Evolutionary conservation across 1,284 basidiomycete genomes (phyloP).

Genomic region (Amylostereum areolatum): DNA sequence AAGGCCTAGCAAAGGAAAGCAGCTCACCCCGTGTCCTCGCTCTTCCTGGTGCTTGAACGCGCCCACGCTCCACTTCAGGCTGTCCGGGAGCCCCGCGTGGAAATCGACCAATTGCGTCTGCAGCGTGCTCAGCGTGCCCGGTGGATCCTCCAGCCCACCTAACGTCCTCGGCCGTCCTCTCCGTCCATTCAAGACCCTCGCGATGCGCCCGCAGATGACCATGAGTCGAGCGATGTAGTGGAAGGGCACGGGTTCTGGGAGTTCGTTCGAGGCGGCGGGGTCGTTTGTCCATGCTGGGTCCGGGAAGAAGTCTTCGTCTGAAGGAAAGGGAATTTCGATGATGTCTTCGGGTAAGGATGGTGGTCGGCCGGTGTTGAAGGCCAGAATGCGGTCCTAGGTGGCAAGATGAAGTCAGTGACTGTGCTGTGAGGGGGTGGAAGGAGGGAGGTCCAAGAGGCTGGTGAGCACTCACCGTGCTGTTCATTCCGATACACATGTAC

Average conservation of each 20-base stretch:
- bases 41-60: conserved; percentile 32
- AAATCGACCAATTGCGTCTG: conserved; percentile 32
- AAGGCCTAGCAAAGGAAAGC: too few species aligned
- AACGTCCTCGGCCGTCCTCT: conserved; percentile 29
- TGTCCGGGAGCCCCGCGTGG: conserved; percentile 27
- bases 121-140: conserved; percentile 25
- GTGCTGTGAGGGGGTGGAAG: neutral
- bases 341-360: conserved; percentile 32
- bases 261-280: conserved; percentile 16
- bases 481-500: neutral
- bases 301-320: conserved; percentile 31
- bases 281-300: conserved; percentile 23
- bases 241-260: conserved; percentile 29
- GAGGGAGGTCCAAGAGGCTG: neutral
- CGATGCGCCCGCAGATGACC: conserved; percentile 34
- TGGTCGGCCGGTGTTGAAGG: conserved; percentile 27
- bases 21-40: conserved; percentile 25
- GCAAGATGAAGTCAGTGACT: too few species aligned
- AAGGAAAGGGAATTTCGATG: conserved; percentile 33
- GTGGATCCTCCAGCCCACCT: conserved; percentile 21
- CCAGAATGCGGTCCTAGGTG: conserved; percentile 28
- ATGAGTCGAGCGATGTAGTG: conserved; percentile 31
- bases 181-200: conserved; percentile 29
- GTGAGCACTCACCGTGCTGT: neutral
- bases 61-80: conserved; percentile 30